Evolutionary conservation across 1,284 basidiomycete species (phyloP), one percentile per base, ranked within the genome.

Genomic region (Malassezia slooffiae): DNA sequence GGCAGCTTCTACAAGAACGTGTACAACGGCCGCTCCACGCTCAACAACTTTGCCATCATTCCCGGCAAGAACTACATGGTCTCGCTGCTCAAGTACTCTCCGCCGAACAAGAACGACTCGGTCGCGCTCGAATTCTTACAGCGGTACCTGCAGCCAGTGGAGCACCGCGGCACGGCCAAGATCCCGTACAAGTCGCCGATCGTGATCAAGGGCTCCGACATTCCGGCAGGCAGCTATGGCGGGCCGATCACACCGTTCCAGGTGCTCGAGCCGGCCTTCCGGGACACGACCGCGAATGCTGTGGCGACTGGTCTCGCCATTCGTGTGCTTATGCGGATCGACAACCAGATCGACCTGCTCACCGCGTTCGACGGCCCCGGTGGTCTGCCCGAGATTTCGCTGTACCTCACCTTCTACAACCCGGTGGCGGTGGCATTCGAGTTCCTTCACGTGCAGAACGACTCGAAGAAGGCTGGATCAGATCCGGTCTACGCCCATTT

Each of bases 81-180:
- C 0, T 71, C 79, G 2, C 77, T 80, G 54, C 29, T 34, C 29
- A n/a, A 75, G 49, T 85, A 83, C 57, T 68, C 74, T 52, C 82
- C 82, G 1, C 72, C 72, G 7, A 70, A 82, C 63, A 73, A 77
- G 8, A 82, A 82, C 55, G 76, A 82, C 54, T 79, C 80, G 3
- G 70, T 72, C 13, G 80, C 82, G 1, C 77, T 80, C 66, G 34
- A 38, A 19, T 43, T 71, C 46, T 48, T 72, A 4, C 39, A 48
- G 19, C 48, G 41, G 37, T 71, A 70, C 51, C 41, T 70, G 7
- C 53, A 60, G 44, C 58, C 62, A 2, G 71, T 69, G 17, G 62
- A 75, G 12, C 17, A 22, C 15, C 21, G 34, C 20, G 38, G 38
- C 16, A 22, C 17, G 10, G 22, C 20, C 8, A 10, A n/a, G 6